Evolutionary conservation across 768 basidiomycete species (phyloP).

Genomic region (Chalciporus pseudorubinellus): DNA sequence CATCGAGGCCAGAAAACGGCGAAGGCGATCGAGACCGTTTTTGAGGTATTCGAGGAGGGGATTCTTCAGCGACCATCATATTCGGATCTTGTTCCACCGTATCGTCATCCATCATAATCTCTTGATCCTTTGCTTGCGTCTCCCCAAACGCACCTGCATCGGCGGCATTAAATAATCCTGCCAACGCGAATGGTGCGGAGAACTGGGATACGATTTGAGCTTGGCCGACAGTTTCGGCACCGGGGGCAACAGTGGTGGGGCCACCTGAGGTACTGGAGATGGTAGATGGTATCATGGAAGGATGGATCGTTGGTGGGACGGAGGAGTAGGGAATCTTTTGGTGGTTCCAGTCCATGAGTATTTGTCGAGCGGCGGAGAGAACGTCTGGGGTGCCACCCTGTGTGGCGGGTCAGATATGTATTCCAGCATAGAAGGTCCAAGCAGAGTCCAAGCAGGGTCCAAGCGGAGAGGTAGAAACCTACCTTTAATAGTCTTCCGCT

Average conservation of each 20-base stretch:
- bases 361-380: constrained; percentile 73
- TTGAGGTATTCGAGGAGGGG: constrained; percentile 31
- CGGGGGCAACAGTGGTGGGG: constrained; percentile 50
- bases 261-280: constrained; percentile 35
- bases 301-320: constrained; percentile 72
- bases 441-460: neutral
- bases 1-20: neutral
- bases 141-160: constrained; percentile 75
- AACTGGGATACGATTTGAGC: constrained; percentile 72
- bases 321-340: constrained; percentile 94
- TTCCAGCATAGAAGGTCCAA: too few species aligned
- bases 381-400: constrained; percentile 92
- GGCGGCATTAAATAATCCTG: constrained; percentile 75
- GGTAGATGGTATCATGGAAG: constrained; percentile 63
- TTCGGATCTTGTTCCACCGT: constrained; percentile 34
- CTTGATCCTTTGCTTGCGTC: constrained; percentile 35
- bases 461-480: neutral
- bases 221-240: constrained; percentile 78
- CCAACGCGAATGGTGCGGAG: constrained; percentile 77
- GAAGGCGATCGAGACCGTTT: constrained; percentile 23
- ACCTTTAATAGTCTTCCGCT: constrained; percentile 85
- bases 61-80: constrained; percentile 35
- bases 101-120: constrained; percentile 46
- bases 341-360: constrained; percentile 92
- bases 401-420: too few species aligned